Conservation (phyloP, 2,329 filamentous ascomycete species). For the Phoma sp. region DNA sequence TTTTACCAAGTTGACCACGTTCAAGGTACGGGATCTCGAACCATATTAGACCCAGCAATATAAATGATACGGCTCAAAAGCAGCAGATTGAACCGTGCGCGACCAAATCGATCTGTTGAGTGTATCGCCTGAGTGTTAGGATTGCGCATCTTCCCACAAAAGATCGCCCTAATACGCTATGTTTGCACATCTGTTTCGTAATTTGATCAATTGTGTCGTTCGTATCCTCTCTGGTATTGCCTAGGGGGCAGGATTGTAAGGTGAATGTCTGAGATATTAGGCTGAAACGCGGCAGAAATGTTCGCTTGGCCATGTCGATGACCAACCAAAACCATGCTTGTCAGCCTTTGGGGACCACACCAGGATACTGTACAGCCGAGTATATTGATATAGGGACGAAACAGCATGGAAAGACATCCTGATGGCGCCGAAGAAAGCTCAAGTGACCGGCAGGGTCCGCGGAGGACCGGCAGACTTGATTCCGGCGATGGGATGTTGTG, state of each 20-base stretch:
- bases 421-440: background rate
- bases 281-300: conserved; percentile 30
- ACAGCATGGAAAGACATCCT: background rate
- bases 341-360: background rate
- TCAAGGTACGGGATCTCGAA: conserved; percentile 1
- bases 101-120: background rate
- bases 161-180: background rate
- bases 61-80: conserved; percentile 2
- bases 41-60: conserved; percentile 3
- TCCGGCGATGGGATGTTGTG: background rate
- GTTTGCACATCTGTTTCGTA: conserved; percentile 3
- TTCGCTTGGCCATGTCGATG: background rate
- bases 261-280: conserved; percentile 32
- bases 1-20: background rate
- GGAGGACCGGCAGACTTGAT: background rate
- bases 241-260: conserved; percentile 17
- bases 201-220: conserved; percentile 1
- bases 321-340: background rate
- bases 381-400: background rate
- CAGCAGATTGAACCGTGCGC: conserved; percentile 7
- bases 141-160: conserved; percentile 9
- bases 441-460: background rate
- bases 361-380: background rate
- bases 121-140: background rate
- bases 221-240: conserved; percentile 16